These are phyloP conservation scores for Podospora fimiseda DNA, from an alignment of 495 filamentous ascomycete species.

Conservation along the genomic window DNA sequence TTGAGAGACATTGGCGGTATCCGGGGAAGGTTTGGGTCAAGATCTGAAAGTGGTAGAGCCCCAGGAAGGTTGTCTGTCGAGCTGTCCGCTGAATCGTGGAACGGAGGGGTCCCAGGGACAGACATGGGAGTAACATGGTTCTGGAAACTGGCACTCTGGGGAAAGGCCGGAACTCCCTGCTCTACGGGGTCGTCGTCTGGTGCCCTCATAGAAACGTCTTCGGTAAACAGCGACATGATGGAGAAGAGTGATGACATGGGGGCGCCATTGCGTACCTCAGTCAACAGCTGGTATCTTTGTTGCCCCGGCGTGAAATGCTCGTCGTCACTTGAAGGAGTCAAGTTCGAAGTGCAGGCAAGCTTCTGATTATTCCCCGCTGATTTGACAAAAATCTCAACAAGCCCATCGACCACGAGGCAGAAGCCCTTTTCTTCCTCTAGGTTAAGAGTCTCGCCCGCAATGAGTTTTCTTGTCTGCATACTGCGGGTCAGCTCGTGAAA, in stretches of 20 bases:
- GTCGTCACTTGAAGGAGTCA: conserved; percentile 55
- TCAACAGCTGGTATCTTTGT: conserved; percentile 82
- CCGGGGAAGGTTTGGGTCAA: conserved; percentile 24
- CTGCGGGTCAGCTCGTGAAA: conserved; percentile 96
- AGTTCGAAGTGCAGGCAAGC: conserved; percentile 12
- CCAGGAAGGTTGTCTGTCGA: conserved; percentile 17
- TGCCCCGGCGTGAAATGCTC: conserved; percentile 50
- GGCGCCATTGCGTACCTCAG: conserved; percentile 95
- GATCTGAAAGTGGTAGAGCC: conserved; percentile 16
- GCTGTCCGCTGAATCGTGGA: conserved; percentile 20
- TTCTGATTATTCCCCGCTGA: conserved; percentile 56
- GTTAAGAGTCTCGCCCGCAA: conserved; percentile 90
- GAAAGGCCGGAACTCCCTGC: conserved; percentile 25
- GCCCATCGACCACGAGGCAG: conserved; percentile 91
- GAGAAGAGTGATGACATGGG: conserved; percentile 98
- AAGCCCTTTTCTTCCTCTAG: conserved; percentile 98
- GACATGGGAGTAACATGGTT: conserved; percentile 34
- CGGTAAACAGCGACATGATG: conserved; percentile 91
- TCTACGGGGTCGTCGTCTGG: conserved; percentile 51
- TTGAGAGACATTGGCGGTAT: conserved; percentile 76
- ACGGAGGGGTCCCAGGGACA: conserved; percentile 26
- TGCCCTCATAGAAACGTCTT: conserved; percentile 75
- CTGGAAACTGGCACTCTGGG: conserved; percentile 40
- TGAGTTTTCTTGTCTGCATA: conserved; percentile 95
- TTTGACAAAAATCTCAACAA: conserved; percentile 98